Evolutionary conservation across 306 rosid species (phyloP).

Genomic region (Dicorynia guianensis): DNA sequence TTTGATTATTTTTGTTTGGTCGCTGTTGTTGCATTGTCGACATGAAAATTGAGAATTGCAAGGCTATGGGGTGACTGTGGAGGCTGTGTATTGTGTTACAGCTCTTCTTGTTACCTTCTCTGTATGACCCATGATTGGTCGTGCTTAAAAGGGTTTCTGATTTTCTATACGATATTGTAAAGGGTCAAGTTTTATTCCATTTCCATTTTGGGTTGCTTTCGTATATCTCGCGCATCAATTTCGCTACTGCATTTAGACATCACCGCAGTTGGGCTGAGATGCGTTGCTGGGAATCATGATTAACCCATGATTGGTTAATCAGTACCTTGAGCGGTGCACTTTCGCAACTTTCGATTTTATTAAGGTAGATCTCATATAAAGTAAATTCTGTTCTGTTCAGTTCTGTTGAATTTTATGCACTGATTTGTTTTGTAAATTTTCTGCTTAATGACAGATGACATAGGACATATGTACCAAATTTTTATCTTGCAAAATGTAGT

Average conservation of each 20-base stretch:
- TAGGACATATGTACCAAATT: neutral
- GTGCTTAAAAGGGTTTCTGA: neutral
- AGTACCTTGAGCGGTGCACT: neutral
- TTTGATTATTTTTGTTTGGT: neutral
- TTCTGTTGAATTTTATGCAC: slow-evolving; percentile 6
- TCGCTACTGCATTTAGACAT: neutral
- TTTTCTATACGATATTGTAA: neutral
- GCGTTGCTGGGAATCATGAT: neutral
- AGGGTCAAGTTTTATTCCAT: neutral
- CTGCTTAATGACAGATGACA: neutral
- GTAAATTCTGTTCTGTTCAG: neutral
- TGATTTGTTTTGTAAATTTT: neutral
- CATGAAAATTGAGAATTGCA: neutral
- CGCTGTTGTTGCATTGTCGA: neutral
- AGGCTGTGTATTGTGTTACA: slow-evolving; percentile 6
- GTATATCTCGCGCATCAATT: neutral
- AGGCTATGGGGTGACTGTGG: slow-evolving; percentile 1
- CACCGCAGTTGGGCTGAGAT: neutral
- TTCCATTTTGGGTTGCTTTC: neutral
- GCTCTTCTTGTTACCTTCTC: slow-evolving; percentile 9
- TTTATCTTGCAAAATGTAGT: neutral
- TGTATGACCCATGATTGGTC: neutral
- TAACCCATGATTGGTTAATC: neutral
- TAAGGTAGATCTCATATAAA: neutral
- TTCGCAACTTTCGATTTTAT: neutral